These are phyloP conservation scores for Metschnikowia cubensis DNA, from an alignment of 805 yeast species.

Conservation along the genomic window DNA sequence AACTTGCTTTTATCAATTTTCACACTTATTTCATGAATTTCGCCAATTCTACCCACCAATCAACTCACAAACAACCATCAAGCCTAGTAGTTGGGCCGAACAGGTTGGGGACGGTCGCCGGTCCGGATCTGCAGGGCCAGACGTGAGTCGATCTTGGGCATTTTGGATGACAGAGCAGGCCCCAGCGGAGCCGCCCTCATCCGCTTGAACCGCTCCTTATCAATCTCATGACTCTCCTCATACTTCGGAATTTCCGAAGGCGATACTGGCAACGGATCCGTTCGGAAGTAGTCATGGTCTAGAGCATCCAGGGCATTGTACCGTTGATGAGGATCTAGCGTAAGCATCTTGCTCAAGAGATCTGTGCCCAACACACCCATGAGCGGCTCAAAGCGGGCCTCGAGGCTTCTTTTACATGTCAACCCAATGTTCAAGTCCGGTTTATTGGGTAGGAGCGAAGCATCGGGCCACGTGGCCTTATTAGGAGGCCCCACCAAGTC, in stretches of 20 bases:
- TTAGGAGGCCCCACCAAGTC: slow-evolving; percentile 78
- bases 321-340: slow-evolving; percentile 68
- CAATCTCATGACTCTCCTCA: slow-evolving; percentile 89
- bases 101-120: slow-evolving; percentile 4
- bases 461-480: slow-evolving; percentile 57
- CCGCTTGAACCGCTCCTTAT: slow-evolving; percentile 55
- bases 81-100: slow-evolving; percentile 1
- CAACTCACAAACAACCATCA: too few relatives aligned
- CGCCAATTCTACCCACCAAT: too few relatives aligned
- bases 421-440: slow-evolving; percentile 43
- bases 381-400: slow-evolving; percentile 42
- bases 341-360: slow-evolving; percentile 58
- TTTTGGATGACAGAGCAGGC: slow-evolving; percentile 1
- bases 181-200: slow-evolving; percentile 19
- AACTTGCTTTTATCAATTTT: too few relatives aligned
- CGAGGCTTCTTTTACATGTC: slow-evolving; percentile 45
- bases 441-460: slow-evolving; percentile 53
- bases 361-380: slow-evolving; percentile 48
- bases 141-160: slow-evolving; percentile 3
- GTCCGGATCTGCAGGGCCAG: slow-evolving; percentile 2
- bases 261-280: slow-evolving; percentile 60
- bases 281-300: slow-evolving; percentile 61
- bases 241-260: slow-evolving; percentile 58
- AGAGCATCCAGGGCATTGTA: slow-evolving; percentile 78
- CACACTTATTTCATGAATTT: too few relatives aligned